Evolutionary conservation across 345 rosid species (phyloP).

Genomic region (Hibiscus trionum): DNA sequence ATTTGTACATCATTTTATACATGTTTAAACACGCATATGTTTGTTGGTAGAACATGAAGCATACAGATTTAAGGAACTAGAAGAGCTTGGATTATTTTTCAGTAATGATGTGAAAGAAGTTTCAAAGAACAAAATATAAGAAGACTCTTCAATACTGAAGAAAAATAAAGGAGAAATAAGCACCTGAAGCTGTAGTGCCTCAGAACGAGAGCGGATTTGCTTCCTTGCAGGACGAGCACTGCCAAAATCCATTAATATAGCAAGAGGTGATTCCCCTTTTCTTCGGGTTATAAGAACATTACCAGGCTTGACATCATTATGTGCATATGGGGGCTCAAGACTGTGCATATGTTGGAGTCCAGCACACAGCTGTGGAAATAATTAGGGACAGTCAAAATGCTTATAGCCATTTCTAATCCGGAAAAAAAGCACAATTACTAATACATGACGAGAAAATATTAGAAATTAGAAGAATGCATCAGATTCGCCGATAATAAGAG

Average conservation of each 20-base stretch:
- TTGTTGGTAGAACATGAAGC: background rate
- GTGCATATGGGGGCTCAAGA: constrained; percentile 93
- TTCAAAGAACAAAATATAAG: background rate
- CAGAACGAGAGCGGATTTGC: constrained; percentile 84
- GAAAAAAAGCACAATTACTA: background rate
- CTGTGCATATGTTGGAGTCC: constrained; percentile 95
- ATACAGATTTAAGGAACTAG: background rate
- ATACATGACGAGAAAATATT: background rate
- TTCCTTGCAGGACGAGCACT: constrained; percentile 82
- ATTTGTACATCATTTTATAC: background rate
- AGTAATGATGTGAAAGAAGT: background rate
- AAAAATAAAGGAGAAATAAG: constrained; percentile 6
- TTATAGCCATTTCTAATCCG: background rate
- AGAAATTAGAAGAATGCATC: background rate
- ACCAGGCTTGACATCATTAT: constrained; percentile 98
- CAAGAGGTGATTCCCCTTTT: constrained; percentile 78
- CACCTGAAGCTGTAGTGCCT: constrained; percentile 94
- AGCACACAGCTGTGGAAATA: constrained; percentile 69
- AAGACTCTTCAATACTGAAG: constrained; percentile 2
- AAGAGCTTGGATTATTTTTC: background rate
- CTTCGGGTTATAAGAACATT: constrained; percentile 69
- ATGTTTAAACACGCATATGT: background rate
- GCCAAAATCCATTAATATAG: constrained; percentile 98
- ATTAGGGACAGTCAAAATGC: constrained; percentile 14
- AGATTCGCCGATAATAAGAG: background rate